phyloP scores from a whole-genome alignment of 192 early-diverging fungal species.

The Gonapodya sp. region DNA sequence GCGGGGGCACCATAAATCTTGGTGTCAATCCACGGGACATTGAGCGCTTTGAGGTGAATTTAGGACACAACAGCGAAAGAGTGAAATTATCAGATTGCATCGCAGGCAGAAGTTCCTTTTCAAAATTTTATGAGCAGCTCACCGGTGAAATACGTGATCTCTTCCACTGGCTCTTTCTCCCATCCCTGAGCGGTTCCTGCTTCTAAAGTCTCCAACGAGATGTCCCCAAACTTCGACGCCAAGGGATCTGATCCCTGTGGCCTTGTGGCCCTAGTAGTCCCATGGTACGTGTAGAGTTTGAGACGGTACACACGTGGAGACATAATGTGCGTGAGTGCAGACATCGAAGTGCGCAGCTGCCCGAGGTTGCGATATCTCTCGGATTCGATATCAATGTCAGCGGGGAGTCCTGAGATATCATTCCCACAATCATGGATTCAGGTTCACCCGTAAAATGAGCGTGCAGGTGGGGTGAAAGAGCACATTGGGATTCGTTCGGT shows the following conservation, averaged over 20 bases:
- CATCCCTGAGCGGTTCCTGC: neutral
- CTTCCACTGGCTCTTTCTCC: neutral
- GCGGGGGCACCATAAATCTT: neutral
- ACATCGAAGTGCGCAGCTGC: neutral
- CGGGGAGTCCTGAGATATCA: neutral
- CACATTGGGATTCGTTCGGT: too few relatives aligned
- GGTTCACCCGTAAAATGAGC: too few relatives aligned
- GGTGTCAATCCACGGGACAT: neutral
- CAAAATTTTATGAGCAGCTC: neutral
- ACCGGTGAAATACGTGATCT: neutral
- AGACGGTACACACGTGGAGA: neutral
- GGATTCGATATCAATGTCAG: slow-evolving; percentile 7
- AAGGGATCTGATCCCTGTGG: neutral
- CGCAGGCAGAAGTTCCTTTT: too few relatives aligned
- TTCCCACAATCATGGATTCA: too few relatives aligned
- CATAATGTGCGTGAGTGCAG: neutral
- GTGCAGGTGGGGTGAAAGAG: too few relatives aligned
- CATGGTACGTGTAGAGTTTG: neutral
- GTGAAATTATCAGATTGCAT: too few relatives aligned
- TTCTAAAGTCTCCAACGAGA: neutral
- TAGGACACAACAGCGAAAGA: neutral
- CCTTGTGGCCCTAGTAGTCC: neutral
- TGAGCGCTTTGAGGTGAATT: neutral
- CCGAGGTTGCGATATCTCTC: neutral
- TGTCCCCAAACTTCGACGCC: neutral